These are phyloP conservation scores for Cyathus striatus DNA, from an alignment of 768 basidiomycete species.

Conservation along the genomic window DNA sequence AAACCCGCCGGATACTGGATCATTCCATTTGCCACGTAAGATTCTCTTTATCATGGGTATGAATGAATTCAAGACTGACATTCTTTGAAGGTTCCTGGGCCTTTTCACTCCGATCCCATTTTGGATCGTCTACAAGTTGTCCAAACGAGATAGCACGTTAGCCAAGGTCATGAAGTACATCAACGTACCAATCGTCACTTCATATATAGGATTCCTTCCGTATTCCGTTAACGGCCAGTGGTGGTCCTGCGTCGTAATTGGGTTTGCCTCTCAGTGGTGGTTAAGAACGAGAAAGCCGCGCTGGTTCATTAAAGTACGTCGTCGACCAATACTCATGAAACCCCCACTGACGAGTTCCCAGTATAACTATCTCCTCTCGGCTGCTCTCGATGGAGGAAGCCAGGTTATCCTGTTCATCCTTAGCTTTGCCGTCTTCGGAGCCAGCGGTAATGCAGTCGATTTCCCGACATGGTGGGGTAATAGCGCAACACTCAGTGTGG, in stretches of 20 bases:
- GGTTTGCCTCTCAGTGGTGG: conserved; percentile 45
- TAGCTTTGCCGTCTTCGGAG: conserved; percentile 29
- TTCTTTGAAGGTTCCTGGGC: conserved; percentile 31
- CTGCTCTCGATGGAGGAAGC: conserved; percentile 43
- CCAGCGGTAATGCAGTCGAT: conserved; percentile 32
- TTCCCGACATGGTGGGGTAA: conserved; percentile 49
- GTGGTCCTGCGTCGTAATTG: conserved; percentile 50
- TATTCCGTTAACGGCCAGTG: conserved; percentile 53
- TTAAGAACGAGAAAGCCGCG: conserved; percentile 33
- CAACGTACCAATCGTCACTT: conserved; percentile 40
- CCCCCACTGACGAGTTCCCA: conserved; percentile 3
- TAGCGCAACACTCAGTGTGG: conserved; percentile 28
- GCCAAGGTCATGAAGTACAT: conserved; percentile 32
- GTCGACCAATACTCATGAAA: no score
- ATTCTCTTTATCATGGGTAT: not conserved
- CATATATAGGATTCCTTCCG: conserved; percentile 35
- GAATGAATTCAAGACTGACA: not conserved
- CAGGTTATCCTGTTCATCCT: conserved; percentile 47
- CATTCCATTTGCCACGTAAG: conserved; percentile 41
- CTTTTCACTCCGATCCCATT: conserved; percentile 44
- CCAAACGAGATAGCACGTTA: conserved; percentile 24
- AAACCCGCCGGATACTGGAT: conserved; percentile 39
- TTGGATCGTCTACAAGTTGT: conserved; percentile 36
- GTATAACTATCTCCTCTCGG: conserved; percentile 43
- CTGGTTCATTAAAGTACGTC: conserved; percentile 42